A percentile compares a stretch with the other conserved stretches of the same genome.
Evolutionary conservation across 768 basidiomycete genomes (phyloP).

Genomic region (Mycena maculata): DNA sequence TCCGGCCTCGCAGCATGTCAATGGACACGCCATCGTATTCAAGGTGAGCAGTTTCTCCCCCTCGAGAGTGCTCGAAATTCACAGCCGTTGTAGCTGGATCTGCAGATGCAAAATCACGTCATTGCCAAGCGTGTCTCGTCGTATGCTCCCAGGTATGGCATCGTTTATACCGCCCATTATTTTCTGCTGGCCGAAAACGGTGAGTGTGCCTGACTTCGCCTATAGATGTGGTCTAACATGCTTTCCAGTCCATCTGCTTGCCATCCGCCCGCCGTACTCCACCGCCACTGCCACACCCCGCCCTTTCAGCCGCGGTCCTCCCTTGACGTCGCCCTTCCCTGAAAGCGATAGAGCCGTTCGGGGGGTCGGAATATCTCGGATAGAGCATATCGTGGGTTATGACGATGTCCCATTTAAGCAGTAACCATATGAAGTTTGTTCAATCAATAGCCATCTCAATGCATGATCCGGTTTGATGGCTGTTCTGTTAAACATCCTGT

Average conservation of each 20-base stretch:
- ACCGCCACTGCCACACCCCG: neutral
- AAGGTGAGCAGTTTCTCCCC: neutral
- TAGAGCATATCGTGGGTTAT: neutral
- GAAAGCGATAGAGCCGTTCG: neutral
- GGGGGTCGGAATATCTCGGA: neutral
- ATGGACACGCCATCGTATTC: neutral
- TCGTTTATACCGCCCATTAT: neutral
- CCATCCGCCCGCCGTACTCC: neutral
- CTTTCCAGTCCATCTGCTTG: neutral
- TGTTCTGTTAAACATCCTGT: no score
- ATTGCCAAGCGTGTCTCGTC: neutral
- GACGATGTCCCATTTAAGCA: neutral
- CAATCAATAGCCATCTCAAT: no score
- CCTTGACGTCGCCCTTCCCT: neutral
- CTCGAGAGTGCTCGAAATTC: neutral
- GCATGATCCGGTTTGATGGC: no score
- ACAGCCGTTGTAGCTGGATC: neutral
- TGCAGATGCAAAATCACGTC: conserved; percentile 4
- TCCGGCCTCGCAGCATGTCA: neutral
- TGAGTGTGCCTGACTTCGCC: neutral
- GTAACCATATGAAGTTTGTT: no score
- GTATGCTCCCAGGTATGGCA: neutral
- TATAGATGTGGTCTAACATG: neutral
- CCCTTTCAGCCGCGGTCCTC: neutral
- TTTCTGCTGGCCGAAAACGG: conserved; percentile 5